Conservation (phyloP, 2,329 filamentous ascomycete species). For the Venturia effusa region DNA sequence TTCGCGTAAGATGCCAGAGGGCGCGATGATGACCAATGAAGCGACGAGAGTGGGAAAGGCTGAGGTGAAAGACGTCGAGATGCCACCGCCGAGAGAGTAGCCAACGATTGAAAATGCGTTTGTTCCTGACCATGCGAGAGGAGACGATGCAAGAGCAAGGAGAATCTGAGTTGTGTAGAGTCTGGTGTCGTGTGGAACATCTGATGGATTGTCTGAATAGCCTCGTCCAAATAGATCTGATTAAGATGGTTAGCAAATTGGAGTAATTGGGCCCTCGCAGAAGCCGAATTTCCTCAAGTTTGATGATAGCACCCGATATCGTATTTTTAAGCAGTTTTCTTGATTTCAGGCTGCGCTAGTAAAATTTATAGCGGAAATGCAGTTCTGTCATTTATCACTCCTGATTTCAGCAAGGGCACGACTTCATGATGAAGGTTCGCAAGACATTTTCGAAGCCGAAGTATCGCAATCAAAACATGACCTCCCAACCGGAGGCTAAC, state of each 20-base stretch:
- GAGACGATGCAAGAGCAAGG: constrained; percentile 58
- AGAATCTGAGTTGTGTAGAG: constrained; percentile 66
- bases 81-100: constrained; percentile 70
- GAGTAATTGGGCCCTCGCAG: background rate
- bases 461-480: too few species aligned
- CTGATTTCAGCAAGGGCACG: too few species aligned
- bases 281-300: constrained; percentile 4
- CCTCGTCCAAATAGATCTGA: constrained; percentile 65
- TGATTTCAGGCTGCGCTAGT: background rate
- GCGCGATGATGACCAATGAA: constrained; percentile 65
- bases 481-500: too few species aligned
- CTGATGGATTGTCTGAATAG: constrained; percentile 55
- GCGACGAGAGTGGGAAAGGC: constrained; percentile 59
- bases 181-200: constrained; percentile 59
- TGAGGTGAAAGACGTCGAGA: constrained; percentile 58
- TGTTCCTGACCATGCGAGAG: constrained; percentile 53
- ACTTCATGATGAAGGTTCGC: too few species aligned
- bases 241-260: constrained; percentile 11
- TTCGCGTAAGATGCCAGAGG: constrained; percentile 62
- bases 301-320: background rate
- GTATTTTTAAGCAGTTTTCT: too few species aligned
- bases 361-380: background rate
- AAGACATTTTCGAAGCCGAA: too few species aligned
- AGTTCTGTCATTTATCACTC: too few species aligned
- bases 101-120: constrained; percentile 59